Base-by-base conservation (phyloP, 1,284 basidiomycete species). In the Schizophyllum amplum region DNA sequence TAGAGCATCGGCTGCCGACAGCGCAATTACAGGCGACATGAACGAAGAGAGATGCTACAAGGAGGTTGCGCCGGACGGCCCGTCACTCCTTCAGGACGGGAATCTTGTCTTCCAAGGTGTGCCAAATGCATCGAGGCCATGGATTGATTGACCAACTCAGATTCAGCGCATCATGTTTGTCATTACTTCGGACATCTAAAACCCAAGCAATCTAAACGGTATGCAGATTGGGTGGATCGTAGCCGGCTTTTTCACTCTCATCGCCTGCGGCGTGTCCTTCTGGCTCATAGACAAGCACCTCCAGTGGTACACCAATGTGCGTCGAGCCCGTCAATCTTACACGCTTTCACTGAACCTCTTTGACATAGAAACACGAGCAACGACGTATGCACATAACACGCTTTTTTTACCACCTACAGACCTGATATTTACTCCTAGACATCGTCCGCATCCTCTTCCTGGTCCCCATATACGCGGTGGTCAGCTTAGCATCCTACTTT, bases 271-370 rank as follows among this genome's bases (percentile, higher is more conserved):
- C 17, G 72, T 75, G n/a, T 87, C 86, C 0, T 74, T 82, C 59
- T 91, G 87, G 87, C 75, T 90, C 26, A 80, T 90, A 55, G 72
- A 75, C 68, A 85, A 85, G 66, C 88, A 92, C 68, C 71, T 91
- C 24, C 76, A 75, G 59, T 87, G 82, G 78, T 90, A 90, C 64
- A 87, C 82, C 15, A 82, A 84, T 66, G 86, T 87, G 55, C 61
- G 77, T 67, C 21, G 23, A 52, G 21, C 48, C 25, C 42, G 24
- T 49, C 54, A 7, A 49, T 48, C 33, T n/a, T 54, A 13, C 49
- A 42, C 15, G 17, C 11, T 57, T 25, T n/a, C 22, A 26, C 20
- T 42, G 60, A 53, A 42, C 20, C 53, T 24, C 5, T 47, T 21
- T 53, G 25, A 53, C n/a, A 2, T 57, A 87, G 85, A 85, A 85